Base-by-base conservation (phyloP, 345 rosid species). In the Citrus australasica region DNA sequence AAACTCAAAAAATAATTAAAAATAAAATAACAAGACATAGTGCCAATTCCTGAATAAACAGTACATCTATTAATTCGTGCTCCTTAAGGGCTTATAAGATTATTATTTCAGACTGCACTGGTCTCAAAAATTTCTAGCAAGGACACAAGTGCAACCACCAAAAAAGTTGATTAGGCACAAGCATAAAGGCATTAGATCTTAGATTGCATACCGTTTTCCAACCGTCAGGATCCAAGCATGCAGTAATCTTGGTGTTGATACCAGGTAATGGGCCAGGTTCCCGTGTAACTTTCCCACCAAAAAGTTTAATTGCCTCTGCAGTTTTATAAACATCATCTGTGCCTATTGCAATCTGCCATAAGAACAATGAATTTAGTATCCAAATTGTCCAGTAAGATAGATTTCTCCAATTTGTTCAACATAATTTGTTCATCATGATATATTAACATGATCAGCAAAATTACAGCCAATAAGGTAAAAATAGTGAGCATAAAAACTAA, bases 181-280 rank as follows among this genome's bases (percentile, higher is more conserved):
- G 62, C 64, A 74, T 63, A 75, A 53, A 42, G 59, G 40, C 4
- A 33, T 17, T 78, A 59, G 72, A 76, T 72, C 69, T 40, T 9
- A 77, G 46, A 65, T 27, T 25, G 37, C 83, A 70, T 90, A 96
- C 99, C 92, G 99, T 68, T 81, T 96, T 96, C 99, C 99, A 96
- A 76, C 98, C 98, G 70, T 96, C 98, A 24, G 99, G 97, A 86
- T 96, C 98, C 82, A 96, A 84, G 89, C 98, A 96, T 22, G 98
- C 98, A 21, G 97, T 94, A 77, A 96, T 96, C 89, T 94, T 96
- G 68, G 98, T 96, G 83, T 79, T 92, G 81, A 94, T 92, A 70
- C 98, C 98, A 80, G 98, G 99, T 78, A 94, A 87, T 0, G 99
- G 99, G 76, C 99, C 99, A 75, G 99, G 98, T 75, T 96, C 94